Evolutionary conservation across 2,329 filamentous ascomycete genomes (phyloP).

Genomic region (Epichloe glyceriae): DNA sequence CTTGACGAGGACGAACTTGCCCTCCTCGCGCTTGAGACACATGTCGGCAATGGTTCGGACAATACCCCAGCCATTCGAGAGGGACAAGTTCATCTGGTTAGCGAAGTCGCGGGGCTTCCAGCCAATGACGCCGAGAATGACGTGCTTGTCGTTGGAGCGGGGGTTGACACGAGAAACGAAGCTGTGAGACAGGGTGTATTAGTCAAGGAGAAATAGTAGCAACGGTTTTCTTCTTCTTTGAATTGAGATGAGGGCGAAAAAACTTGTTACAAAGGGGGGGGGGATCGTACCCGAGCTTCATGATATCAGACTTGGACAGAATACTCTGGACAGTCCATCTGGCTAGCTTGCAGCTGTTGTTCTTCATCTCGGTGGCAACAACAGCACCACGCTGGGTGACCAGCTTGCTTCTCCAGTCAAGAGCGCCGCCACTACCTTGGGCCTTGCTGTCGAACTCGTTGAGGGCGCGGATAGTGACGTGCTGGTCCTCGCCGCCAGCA

Average conservation of each 20-base stretch:
- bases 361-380: constrained; percentile 99
- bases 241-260: not conserved
- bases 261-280: not conserved
- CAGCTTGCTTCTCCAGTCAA: constrained; percentile 95
- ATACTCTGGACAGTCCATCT: constrained; percentile 97
- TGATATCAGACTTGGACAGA: constrained; percentile 89
- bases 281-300: constrained; percentile 77
- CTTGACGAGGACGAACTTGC: constrained; percentile 72
- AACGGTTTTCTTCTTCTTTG: too few relatives aligned
- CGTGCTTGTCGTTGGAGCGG: constrained; percentile 83
- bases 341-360: constrained; percentile 98
- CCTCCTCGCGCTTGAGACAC: constrained; percentile 64
- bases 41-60: constrained; percentile 97
- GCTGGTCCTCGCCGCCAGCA: constrained; percentile 82
- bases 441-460: constrained; percentile 99
- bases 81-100: constrained; percentile 91
- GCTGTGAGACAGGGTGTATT: constrained; percentile 31
- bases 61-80: constrained; percentile 97
- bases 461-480: constrained; percentile 83
- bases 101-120: constrained; percentile 98
- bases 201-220: constrained; percentile 7
- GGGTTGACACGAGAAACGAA: constrained; percentile 94
- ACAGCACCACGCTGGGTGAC: constrained; percentile 91
- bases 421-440: constrained; percentile 81
- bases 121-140: constrained; percentile 87